Base-by-base conservation (phyloP, 176 grass and related monocot genomes). In the Musa itinerans region DNA sequence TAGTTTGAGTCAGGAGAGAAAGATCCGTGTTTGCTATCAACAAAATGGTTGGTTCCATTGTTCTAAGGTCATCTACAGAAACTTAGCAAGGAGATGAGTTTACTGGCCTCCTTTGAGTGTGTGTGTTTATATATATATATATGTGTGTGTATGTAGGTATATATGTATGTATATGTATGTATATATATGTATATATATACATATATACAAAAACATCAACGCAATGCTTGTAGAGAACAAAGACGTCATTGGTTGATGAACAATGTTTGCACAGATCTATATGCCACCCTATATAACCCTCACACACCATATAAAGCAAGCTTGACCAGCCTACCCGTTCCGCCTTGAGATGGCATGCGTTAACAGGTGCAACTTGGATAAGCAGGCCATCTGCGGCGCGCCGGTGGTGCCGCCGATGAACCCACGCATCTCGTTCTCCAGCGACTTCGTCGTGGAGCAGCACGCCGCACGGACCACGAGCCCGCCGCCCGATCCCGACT, bases 351-450 rank as follows among this genome's bases (percentile, higher is more conserved):
- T 97, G 93, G 93, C 93, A 50, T 93, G 93, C 90, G 81, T 97
- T 20, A 97, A 97, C 83, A 93, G 90, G 93, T 88, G 86, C 86
- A 93, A 82, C 80, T 71, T 80, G 20, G 90, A 97, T 43, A 73
- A 77, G 20, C 49, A 65, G 12, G 75, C 2, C 19, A 17, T 52
- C 17, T 51, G 68, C 68, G 12, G 43, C 68, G 68, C 14, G 65
- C 65, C 25, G 9, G 65, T 9, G 63, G 23, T 29, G 65, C 48
- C 75, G 55, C 81, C 78, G 57, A 58, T 90, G 68, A 80, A 84
- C 12, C 88, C 89, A 17, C 95, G 95, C 82, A 89, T 99, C 86
- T 99, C 90, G 76, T 99, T 99, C 88, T 99, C 95, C 24, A 99
- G 83, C 57, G 95, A 94, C 88, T 99, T 99, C 81, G 85, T 78